phyloP scores from a whole-genome alignment of 2,329 filamentous ascomycete species.

The Mycosphaerelloides madeirae region DNA sequence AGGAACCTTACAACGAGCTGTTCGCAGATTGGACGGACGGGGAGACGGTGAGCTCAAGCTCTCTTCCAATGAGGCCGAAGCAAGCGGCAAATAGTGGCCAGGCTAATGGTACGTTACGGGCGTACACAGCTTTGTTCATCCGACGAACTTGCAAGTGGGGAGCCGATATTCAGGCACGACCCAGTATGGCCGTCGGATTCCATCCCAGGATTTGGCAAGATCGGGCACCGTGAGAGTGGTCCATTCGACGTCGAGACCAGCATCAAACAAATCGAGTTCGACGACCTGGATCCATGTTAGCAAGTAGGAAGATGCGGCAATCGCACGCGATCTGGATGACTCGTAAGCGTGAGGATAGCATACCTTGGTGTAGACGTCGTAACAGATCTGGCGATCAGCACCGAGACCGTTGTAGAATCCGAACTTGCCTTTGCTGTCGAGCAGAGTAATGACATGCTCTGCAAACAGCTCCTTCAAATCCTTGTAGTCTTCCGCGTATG shows the following conservation, averaged over 20 bases:
- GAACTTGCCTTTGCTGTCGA: conserved; percentile 58
- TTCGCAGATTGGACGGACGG: conserved; percentile 31
- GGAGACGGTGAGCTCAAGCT: conserved; percentile 6
- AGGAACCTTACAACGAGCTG: conserved; percentile 39
- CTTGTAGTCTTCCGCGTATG: conserved; percentile 88
- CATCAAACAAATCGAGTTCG: conserved; percentile 85
- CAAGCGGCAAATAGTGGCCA: conserved; percentile 16
- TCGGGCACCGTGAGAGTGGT: conserved; percentile 69
- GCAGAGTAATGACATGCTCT: conserved; percentile 74
- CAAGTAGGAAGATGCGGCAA: neutral
- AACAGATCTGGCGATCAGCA: conserved; percentile 85
- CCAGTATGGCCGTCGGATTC: conserved; percentile 86
- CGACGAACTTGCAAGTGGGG: conserved; percentile 70
- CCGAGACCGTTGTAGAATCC: conserved; percentile 73
- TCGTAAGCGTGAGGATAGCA: conserved; percentile 6
- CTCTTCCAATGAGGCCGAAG: conserved; percentile 24
- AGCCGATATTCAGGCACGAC: conserved; percentile 72
- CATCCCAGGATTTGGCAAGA: conserved; percentile 63
- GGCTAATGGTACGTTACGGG: neutral
- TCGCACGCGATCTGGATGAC: no score
- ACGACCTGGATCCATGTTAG: conserved; percentile 48
- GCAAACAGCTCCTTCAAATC: conserved; percentile 83
- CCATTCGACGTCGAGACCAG: conserved; percentile 87
- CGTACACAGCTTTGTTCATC: conserved; percentile 38
- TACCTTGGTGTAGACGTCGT: conserved; percentile 87